Evolutionary conservation across 1,284 basidiomycete genomes (phyloP).

Genomic region (Marasmius tenuissimus): DNA sequence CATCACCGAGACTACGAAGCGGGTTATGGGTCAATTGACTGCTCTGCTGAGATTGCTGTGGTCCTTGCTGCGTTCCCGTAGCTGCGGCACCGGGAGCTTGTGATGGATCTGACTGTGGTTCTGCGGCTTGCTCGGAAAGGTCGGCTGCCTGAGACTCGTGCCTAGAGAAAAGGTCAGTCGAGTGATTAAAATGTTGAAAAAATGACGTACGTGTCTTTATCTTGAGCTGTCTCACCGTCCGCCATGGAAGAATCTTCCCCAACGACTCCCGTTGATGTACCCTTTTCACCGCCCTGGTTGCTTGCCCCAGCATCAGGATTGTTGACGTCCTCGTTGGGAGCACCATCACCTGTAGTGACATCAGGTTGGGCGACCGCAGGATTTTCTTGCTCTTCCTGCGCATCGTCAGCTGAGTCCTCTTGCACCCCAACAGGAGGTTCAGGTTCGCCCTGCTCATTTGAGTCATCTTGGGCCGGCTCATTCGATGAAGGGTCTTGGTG

Average conservation of each 20-base stretch:
- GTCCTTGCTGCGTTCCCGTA: slow-evolving; percentile 46
- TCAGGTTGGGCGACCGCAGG: slow-evolving; percentile 37
- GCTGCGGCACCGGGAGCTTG: slow-evolving; percentile 34
- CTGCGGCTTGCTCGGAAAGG: slow-evolving; percentile 23
- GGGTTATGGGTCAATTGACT: slow-evolving; percentile 54
- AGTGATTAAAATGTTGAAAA: not conserved
- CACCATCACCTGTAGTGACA: slow-evolving; percentile 36
- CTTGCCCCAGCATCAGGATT: slow-evolving; percentile 29
- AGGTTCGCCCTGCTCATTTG: slow-evolving; percentile 8
- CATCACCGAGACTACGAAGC: slow-evolving; percentile 84
- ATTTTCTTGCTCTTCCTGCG: slow-evolving; percentile 26
- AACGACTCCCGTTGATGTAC: slow-evolving; percentile 26
- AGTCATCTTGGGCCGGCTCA: slow-evolving; percentile 18
- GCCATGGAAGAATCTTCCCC: slow-evolving; percentile 24
- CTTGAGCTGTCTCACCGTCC: slow-evolving; percentile 4
- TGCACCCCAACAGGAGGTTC: slow-evolving; percentile 18
- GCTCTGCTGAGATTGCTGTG: slow-evolving; percentile 39
- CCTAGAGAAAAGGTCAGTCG: not conserved
- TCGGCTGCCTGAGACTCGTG: slow-evolving; percentile 17
- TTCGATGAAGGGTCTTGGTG: slow-evolving; percentile 18
- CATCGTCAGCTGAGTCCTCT: slow-evolving; percentile 26
- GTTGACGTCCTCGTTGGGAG: slow-evolving; percentile 28
- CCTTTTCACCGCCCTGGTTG: slow-evolving; percentile 30
- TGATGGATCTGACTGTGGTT: slow-evolving; percentile 26
- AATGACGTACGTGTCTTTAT: slow-evolving; percentile 30